Conservation (phyloP, 2,329 filamentous ascomycete species). For the Cylindrodendrum hubeiense region DNA sequence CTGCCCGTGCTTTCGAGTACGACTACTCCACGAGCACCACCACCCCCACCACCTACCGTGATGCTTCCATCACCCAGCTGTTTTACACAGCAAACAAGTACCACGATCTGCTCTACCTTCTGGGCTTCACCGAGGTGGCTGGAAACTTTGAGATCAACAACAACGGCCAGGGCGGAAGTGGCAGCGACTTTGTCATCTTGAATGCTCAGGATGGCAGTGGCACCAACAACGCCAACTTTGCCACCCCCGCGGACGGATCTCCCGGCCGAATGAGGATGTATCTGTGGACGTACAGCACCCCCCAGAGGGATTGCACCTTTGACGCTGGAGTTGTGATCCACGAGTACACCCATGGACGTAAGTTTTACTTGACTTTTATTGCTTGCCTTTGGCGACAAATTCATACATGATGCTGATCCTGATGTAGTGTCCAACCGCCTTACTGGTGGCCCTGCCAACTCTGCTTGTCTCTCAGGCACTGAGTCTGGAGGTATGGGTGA, state of each 20-base stretch:
- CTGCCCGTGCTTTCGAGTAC: constrained; percentile 60
- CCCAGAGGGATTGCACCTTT: constrained; percentile 66
- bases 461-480: constrained; percentile 57
- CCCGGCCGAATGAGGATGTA: constrained; percentile 70
- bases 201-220: constrained; percentile 68
- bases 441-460: constrained; percentile 69
- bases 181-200: constrained; percentile 65
- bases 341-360: constrained; percentile 66
- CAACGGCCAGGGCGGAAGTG: constrained; percentile 63
- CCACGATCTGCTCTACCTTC: constrained; percentile 68
- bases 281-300: constrained; percentile 63
- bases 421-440: constrained; percentile 65
- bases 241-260: constrained; percentile 64
- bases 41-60: constrained; percentile 57
- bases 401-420: constrained; percentile 13
- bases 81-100: constrained; percentile 72
- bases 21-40: constrained; percentile 52
- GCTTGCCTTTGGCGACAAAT: constrained; percentile 16
- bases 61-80: constrained; percentile 69
- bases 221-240: constrained; percentile 70
- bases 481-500: constrained; percentile 70
- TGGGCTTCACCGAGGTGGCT: constrained; percentile 69
- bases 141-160: constrained; percentile 73
- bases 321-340: constrained; percentile 72
- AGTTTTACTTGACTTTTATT: constrained; percentile 39